phyloP scores from a whole-genome alignment of 805 yeast genomes.

The Starmerella potacharoeniae region DNA sequence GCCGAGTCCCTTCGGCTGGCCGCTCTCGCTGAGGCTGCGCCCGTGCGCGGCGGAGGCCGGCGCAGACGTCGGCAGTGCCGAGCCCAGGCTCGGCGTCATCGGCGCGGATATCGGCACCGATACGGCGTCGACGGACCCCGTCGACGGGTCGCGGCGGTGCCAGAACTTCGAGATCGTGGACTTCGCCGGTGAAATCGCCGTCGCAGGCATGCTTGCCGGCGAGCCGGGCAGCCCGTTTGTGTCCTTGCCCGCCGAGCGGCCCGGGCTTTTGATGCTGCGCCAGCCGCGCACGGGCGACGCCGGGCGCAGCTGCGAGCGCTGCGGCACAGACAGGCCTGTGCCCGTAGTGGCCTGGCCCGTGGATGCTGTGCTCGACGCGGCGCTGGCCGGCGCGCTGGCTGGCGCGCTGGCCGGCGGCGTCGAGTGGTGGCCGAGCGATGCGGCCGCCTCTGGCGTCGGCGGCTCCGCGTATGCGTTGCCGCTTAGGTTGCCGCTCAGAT shows the following conservation, averaged over 20 bases:
- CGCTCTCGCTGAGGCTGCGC: conserved; percentile 21
- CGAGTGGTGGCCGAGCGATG: not conserved
- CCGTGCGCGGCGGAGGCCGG: not conserved
- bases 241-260: not conserved
- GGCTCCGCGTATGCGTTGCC: not conserved
- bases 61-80: not conserved
- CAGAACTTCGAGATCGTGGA: conserved; percentile 2
- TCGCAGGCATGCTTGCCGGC: not conserved
- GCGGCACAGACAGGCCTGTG: conserved; percentile 10
- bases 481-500: not conserved
- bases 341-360: not conserved
- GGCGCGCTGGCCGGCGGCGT: not conserved
- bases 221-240: not conserved
- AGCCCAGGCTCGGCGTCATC: not conserved
- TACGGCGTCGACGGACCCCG: conserved; percentile 1
- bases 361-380: not conserved
- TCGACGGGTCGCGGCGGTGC: conserved; percentile 2
- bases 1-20: not conserved
- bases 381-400: not conserved
- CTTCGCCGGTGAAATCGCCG: not conserved
- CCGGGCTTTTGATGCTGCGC: not conserved
- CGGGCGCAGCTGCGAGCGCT: conserved; percentile 18
- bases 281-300: conserved; percentile 12
- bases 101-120: conserved; percentile 11
- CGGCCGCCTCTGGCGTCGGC: conserved; percentile 8